Evolutionary conservation across 495 filamentous ascomycete species (phyloP), one percentile per base, ranked within the genome.

Genomic region (Aspergillus mulundensis): DNA sequence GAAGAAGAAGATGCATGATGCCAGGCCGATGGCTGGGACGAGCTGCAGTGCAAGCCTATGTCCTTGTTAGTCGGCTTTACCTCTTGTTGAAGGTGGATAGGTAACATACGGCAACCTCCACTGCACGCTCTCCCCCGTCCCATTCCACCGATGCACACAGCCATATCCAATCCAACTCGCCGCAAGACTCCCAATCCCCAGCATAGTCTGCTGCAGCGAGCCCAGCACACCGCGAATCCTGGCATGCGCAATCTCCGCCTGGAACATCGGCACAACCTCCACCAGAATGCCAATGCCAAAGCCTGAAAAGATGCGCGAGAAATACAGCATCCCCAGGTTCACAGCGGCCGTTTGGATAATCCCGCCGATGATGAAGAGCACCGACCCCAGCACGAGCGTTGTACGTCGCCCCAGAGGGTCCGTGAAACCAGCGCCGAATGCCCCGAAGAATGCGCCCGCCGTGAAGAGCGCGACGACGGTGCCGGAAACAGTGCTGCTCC

Each of bases 1-100:
- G 53, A 71, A 75, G 38, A 73, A 55, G 73, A 87, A 84, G 23
- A 89, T 75, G 19, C 46, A 49, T 6, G 46, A 49, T 5, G 46
- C 46, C 2, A 57, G 54, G 0, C 46, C 45, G 19, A 57, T 51
- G 8, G 54, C 54, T 16, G 46, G 46, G 32, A 57, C 46, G 16
- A 49, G 7, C 46, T 57, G 54, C 11, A 57, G 39, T 0, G 46
- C 46, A 16, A 57, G 54, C 1, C 51, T 19, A 18, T n/a, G 14
- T 15, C 21, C n/a, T n/a, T n/a, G n/a, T n/a, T n/a, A n/a, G n/a
- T n/a, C n/a, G n/a, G n/a, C n/a, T n/a, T n/a, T n/a, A n/a, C n/a
- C n/a, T n/a, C n/a, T n/a, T n/a, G n/a, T n/a, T n/a, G n/a, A n/a
- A n/a, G n/a, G n/a, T n/a, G n/a, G n/a, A n/a, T n/a, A n/a, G n/a